Evolutionary conservation across 1,139 yeast species (phyloP), one percentile per base, ranked within the genome.

Genomic region (Diutina ranongensis): DNA sequence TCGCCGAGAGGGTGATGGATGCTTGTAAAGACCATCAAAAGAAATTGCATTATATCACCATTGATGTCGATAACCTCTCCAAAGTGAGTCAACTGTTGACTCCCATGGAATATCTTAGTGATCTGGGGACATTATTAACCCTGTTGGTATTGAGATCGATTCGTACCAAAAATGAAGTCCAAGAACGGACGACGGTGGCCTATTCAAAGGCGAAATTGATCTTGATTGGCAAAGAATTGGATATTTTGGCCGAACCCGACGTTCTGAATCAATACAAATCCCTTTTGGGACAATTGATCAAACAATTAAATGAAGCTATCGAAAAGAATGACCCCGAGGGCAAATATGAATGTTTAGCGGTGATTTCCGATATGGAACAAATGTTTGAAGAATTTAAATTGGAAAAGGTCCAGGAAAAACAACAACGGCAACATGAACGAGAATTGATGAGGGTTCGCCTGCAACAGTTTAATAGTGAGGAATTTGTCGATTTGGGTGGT

Each of bases 291-390:
- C 72, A 72, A 46, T 60, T 78, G 45, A 58, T 78, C 41, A 65
- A 63, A 46, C 83, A 78, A 53, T 61, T 78, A 49, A 72, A 75
- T 49, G 62, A 57, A n/a, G 72, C 79, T 4, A 67, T 75, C 10
- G 72, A 71, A 15, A 53, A 58, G 25, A 72, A 72, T 41, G 80
- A 77, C 53, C 62, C 66, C 35, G 72, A 72, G 40, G 72, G 72
- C 15, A 72, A 74, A 47, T 68, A 71, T 61, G 83, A 78, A 55
- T 75, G 82, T 53, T 65, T 78, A 49, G 79, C 80, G 0, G 78
- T 77, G 41, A 76, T 78, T 20, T 71, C 67, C 49, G 83, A 78
- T 54, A 73, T 78, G 65, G 83, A 77, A 53, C 72, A 74, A 54
- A 78, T 78, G 82, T 77, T 76, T 57, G 79, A 76, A 40, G 70